phyloP scores from a whole-genome alignment of 192 early-diverging fungal genomes.

The Jimgerdemannia flammicorona region DNA sequence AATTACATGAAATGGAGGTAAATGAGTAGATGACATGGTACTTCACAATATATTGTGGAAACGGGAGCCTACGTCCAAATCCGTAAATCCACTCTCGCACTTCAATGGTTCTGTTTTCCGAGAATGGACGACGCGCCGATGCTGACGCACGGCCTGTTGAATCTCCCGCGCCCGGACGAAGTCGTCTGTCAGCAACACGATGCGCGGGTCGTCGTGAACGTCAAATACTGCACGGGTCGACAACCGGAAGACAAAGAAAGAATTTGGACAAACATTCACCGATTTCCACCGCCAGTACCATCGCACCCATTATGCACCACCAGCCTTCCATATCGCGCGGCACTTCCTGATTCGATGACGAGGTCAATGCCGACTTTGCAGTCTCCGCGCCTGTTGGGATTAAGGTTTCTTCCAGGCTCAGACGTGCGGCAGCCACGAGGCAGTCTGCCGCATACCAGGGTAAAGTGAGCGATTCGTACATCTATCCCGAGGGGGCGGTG shows the following conservation, averaged over 20 bases:
- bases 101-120: not conserved
- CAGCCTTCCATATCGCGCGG: not conserved
- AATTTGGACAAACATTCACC: conserved; percentile 10
- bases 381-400: not conserved
- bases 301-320: conserved; percentile 26
- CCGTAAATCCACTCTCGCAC: not conserved
- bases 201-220: not conserved
- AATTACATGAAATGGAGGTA: not conserved
- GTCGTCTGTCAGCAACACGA: not conserved
- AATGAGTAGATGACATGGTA: not conserved
- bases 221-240: not conserved
- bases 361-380: not conserved
- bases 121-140: not conserved
- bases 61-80: not conserved
- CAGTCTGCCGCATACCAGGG: conserved; percentile 15
- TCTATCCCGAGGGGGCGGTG: conserved; percentile 9
- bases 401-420: not conserved
- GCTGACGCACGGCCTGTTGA: not conserved
- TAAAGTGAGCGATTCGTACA: conserved; percentile 16
- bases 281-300: conserved; percentile 22
- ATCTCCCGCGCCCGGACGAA: not conserved
- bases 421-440: conserved; percentile 16
- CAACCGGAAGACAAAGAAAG: not conserved
- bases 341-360: not conserved
- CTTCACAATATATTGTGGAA: not conserved